A percentile compares a stretch with the other conserved stretches of the same genome.
Conservation (phyloP, 768 basidiomycete species). For the Multifurca ochricompacta region DNA sequence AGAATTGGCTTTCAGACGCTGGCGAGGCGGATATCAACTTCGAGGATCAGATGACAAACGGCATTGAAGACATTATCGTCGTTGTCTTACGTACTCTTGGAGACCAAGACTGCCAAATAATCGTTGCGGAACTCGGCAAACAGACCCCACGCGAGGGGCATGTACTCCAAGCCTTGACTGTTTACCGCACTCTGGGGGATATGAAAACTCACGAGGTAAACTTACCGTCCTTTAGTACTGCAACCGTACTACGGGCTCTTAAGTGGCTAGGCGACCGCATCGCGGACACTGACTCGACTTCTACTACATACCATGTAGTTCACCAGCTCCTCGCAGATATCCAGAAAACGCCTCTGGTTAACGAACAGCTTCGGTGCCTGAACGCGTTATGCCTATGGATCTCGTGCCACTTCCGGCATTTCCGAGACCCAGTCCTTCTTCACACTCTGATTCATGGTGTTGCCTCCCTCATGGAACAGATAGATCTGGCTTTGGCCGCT, state of each 20-base stretch:
- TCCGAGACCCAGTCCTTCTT: slow-evolving; percentile 53
- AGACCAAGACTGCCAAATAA: slow-evolving; percentile 61
- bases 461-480: slow-evolving; percentile 54
- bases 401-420: slow-evolving; percentile 47
- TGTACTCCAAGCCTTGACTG: slow-evolving; percentile 45
- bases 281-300: slow-evolving; percentile 37
- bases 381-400: slow-evolving; percentile 71
- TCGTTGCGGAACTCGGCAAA: slow-evolving; percentile 38
- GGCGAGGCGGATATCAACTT: slow-evolving; percentile 29
- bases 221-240: slow-evolving; percentile 48
- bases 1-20: slow-evolving; percentile 30
- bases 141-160: slow-evolving; percentile 33
- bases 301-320: slow-evolving; percentile 70
- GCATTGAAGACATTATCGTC: slow-evolving; percentile 50
- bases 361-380: slow-evolving; percentile 72
- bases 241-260: slow-evolving; percentile 46
- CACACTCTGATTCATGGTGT: slow-evolving; percentile 63
- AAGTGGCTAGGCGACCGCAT: slow-evolving; percentile 47
- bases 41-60: slow-evolving; percentile 31
- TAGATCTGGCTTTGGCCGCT: slow-evolving; percentile 57
- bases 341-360: slow-evolving; percentile 62
- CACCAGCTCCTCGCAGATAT: slow-evolving; percentile 64
- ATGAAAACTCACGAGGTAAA: slow-evolving; percentile 57
- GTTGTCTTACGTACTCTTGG: slow-evolving; percentile 55
- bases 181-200: slow-evolving; percentile 41